Percentiles rank a stretch among this genome's conserved stretches.
phyloP scores from a whole-genome alignment of 1,284 basidiomycete species.

The Sporisorium sorghi region DNA sequence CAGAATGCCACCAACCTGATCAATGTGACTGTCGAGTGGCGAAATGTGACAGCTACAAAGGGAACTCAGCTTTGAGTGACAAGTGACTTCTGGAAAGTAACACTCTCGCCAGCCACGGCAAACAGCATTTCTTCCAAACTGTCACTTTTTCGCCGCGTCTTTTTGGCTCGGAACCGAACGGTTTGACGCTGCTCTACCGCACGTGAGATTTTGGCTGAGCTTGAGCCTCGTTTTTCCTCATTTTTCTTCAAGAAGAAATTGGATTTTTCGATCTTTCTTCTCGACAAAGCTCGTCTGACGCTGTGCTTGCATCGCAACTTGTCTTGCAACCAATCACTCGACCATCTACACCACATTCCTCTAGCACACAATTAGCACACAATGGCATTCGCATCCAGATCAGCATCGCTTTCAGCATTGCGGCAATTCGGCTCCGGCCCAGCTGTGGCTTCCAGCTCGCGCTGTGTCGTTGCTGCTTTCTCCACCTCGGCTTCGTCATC shows the following conservation, averaged over 20 bases:
- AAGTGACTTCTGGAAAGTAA: too few relatives aligned
- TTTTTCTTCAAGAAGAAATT: constrained; percentile 10
- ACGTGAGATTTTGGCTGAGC: constrained; percentile 5
- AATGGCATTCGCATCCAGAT: constrained; percentile 39
- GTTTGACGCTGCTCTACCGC: constrained; percentile 1
- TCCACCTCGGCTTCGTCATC: constrained; percentile 34
- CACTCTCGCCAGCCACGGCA: too few relatives aligned
- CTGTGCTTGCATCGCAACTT: background rate
- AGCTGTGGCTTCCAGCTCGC: constrained; percentile 43
- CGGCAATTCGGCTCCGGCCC: constrained; percentile 35
- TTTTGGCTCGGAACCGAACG: constrained; percentile 3
- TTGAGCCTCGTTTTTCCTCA: background rate
- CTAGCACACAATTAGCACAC: background rate
- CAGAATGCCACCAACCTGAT: background rate
- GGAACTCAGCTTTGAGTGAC: too few relatives aligned
- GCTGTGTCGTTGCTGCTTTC: constrained; percentile 29
- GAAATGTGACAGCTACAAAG: constrained; percentile 23
- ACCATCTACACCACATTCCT: background rate
- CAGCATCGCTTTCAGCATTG: constrained; percentile 18
- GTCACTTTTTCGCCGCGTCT: constrained; percentile 3
- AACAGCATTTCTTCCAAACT: constrained; percentile 13
- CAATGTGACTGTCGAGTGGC: constrained; percentile 12
- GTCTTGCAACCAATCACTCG: background rate
- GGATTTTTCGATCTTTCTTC: background rate
- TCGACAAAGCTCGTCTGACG: constrained; percentile 7